Evolutionary conservation across 768 basidiomycete species (phyloP).

Genomic region (Leccinum imitatum): DNA sequence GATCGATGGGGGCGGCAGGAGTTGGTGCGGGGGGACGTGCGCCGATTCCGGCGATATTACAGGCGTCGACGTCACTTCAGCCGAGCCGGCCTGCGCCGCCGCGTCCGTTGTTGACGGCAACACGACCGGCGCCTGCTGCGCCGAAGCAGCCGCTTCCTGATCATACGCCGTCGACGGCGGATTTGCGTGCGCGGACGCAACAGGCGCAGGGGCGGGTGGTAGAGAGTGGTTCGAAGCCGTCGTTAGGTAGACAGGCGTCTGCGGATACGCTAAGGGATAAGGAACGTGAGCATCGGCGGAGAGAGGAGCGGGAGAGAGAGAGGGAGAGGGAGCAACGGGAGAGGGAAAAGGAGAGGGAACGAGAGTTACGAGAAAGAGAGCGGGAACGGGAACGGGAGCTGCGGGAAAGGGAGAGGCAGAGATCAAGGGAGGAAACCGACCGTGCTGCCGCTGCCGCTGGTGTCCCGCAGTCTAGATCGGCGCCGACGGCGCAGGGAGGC

Average conservation of each 20-base stretch:
- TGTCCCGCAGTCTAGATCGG: conserved; percentile 42
- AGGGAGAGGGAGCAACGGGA: not conserved
- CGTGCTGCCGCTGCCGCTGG: conserved; percentile 35
- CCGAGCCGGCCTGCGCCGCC: conserved; percentile 68
- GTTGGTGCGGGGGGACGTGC: conserved; percentile 20
- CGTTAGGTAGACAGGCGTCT: conserved; percentile 40
- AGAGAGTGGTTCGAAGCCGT: conserved; percentile 33
- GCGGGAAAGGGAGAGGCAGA: conserved; percentile 22
- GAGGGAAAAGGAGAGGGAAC: conserved; percentile 34
- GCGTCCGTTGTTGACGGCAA: conserved; percentile 58
- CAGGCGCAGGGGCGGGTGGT: conserved; percentile 61
- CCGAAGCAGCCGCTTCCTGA: conserved; percentile 44
- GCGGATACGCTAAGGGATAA: conserved; percentile 35
- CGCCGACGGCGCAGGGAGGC: conserved; percentile 47
- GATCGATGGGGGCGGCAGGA: not conserved
- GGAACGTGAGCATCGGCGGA: conserved; percentile 38
- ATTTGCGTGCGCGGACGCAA: conserved; percentile 64
- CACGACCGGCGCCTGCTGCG: conserved; percentile 53
- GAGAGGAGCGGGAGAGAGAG: conserved; percentile 27
- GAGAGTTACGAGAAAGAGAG: conserved; percentile 31
- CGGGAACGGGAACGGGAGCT: conserved; percentile 29
- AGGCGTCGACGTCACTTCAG: conserved; percentile 42
- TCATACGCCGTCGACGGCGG: conserved; percentile 60
- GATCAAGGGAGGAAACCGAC: conserved; percentile 33
- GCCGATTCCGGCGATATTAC: conserved; percentile 26